Evolutionary conservation across 2,329 filamentous ascomycete species (phyloP), one percentile per base, ranked within the genome.

Genomic region (Ophiostoma angusticollis): DNA sequence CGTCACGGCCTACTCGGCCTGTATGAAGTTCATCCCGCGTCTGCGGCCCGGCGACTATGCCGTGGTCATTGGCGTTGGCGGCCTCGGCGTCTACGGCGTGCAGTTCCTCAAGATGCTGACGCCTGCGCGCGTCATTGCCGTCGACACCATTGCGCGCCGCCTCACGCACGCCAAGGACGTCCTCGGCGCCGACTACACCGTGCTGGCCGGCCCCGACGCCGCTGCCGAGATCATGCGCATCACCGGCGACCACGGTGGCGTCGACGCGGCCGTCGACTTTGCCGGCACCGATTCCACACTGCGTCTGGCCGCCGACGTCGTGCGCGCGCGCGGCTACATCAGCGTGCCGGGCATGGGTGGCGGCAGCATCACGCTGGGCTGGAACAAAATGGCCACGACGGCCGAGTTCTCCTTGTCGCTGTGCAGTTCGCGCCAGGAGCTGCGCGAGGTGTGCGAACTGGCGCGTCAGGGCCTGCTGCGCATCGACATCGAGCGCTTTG

Each of bases 1-100:
- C 29, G 23, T 38, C 28, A 38, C 36, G n/a, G 36, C 36, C 12
- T 38, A 38, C 36, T 23, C 36, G 21, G 28, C 36, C 21, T 38
- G 36, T 29, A 38, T 38, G 36, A 31, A 32, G 28, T 38, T 38
- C 22, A 38, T 38, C 29, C 36, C 36, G 14, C 17, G 18, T 6
- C 29, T 38, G 21, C 36, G 36, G 9, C 36, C 36, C 2, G 36
- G 36, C 12, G 24, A 38, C 11, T 32, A 31, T 11, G 36, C 36
- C 1, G 36, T 38, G 3, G 36, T 38, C 1, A 27, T 38, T 14
- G 36, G 36, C 22, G 17, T 38, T 2, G 36, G 36, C 29, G 36
- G 36, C 3, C 29, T 38, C 17, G 36, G 36, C 16, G 21, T 29
- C n/a, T 38, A 38, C 22, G 36, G 28, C 36, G 29, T 38, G 28